These are phyloP conservation scores for Rhinocladiella mackenziei DNA, from an alignment of 2,329 filamentous ascomycete genomes.

Conservation along the genomic window DNA sequence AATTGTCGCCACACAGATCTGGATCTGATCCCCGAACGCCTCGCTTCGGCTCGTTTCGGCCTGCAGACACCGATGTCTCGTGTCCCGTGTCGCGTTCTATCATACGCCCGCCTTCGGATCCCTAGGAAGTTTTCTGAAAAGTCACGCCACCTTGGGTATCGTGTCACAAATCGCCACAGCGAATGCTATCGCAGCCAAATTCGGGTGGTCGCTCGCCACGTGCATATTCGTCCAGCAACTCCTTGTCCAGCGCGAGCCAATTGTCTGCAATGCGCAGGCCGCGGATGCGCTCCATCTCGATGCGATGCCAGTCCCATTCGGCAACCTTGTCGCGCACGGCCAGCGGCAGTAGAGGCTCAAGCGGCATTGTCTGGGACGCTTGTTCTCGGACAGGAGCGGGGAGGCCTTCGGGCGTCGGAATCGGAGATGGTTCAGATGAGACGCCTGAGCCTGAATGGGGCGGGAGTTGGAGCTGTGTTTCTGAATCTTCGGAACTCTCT, in stretches of 20 bases:
- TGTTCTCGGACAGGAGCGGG: conserved; percentile 11
- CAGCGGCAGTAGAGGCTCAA: conserved; percentile 33
- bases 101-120: too few relatives aligned
- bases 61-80: too few relatives aligned
- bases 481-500: conserved; percentile 11
- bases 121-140: too few relatives aligned
- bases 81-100: too few relatives aligned
- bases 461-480: neutral
- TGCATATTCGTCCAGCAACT: conserved; percentile 47
- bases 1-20: too few relatives aligned
- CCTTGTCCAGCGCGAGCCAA: conserved; percentile 52
- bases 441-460: neutral
- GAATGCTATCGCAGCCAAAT: neutral
- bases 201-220: conserved; percentile 4
- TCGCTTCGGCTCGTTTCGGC: too few relatives aligned
- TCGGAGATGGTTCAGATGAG: conserved; percentile 4
- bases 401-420: conserved; percentile 18
- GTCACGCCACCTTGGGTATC: too few relatives aligned
- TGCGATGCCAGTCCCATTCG: conserved; percentile 58
- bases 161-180: too few relatives aligned
- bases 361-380: conserved; percentile 20
- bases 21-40: too few relatives aligned
- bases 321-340: conserved; percentile 35
- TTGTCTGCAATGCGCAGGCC: conserved; percentile 54
- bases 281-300: conserved; percentile 55